Conservation (phyloP, 1,284 basidiomycete species). For the Ganoderma multipileum region DNA sequence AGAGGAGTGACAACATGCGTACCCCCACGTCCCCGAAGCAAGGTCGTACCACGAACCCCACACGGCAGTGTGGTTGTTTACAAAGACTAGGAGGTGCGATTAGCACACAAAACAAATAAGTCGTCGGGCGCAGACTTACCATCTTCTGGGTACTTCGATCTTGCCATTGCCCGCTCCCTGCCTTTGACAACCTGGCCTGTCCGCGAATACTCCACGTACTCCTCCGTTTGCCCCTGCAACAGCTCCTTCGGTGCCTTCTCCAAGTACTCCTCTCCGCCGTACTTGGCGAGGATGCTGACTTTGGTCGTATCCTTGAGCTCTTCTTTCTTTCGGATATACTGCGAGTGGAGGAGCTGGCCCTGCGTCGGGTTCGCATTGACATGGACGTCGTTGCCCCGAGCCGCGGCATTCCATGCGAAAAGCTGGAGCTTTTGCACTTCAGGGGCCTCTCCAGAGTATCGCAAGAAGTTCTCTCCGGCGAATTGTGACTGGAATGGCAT, state of each 20-base stretch:
- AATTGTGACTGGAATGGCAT: conserved; percentile 72
- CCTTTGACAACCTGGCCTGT: conserved; percentile 93
- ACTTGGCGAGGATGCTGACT: conserved; percentile 86
- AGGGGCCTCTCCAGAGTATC: conserved; percentile 89
- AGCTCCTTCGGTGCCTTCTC: conserved; percentile 90
- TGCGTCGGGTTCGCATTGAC: conserved; percentile 97
- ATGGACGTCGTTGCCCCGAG: conserved; percentile 94
- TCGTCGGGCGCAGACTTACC: conserved; percentile 56
- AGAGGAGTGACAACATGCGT: conserved; percentile 91
- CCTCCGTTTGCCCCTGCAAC: conserved; percentile 92
- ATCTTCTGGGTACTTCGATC: conserved; percentile 96
- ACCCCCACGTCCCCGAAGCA: conserved; percentile 85
- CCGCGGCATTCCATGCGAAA: conserved; percentile 97
- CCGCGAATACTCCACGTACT: conserved; percentile 97
- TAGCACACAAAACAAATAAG: conserved; percentile 15
- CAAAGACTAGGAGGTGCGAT: conserved; percentile 60
- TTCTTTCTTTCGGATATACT: conserved; percentile 94
- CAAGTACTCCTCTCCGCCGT: conserved; percentile 95
- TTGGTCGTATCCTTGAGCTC: conserved; percentile 88
- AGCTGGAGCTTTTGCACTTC: conserved; percentile 93
- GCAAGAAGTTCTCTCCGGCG: conserved; percentile 96
- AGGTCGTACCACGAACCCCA: conserved; percentile 97
- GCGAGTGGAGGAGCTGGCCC: conserved; percentile 89
- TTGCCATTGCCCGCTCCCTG: conserved; percentile 83
- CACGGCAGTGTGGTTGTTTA: conserved; percentile 92